Evolutionary conservation across 1,139 yeast species (phyloP), one percentile per base, ranked within the genome.

Genomic region (Blastobotrys ciferrii): DNA sequence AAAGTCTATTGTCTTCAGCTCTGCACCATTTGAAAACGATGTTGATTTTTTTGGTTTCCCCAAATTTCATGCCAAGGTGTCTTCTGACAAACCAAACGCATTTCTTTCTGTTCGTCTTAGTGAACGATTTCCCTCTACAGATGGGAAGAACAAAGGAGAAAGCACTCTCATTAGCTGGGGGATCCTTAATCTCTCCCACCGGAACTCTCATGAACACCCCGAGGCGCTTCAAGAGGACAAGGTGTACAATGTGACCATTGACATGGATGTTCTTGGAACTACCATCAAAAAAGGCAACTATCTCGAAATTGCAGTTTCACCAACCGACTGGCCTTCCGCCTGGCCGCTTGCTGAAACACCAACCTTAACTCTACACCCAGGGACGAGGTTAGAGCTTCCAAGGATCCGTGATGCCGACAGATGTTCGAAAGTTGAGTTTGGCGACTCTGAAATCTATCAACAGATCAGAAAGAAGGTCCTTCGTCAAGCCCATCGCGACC

Each of bases 81-180:
- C 72, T 0, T 64, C 70, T 2, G 71, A 71, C 55, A 63, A 62
- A 42, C 59, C 61, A 40, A 51, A 67, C 15, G 75, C 74, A 7
- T 67, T 68, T 44, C 38, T 71, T 6, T 66, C 72, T 2, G 72
- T 61, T 18, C 64, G 73, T 51, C 52, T 73, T 23, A 66, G 67
- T 30, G 75, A 72, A 53, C 42, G 70, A 12, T 60, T 67, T 51
- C 69, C 71, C 0, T 55, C 58, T 18, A 18, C 25, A 17, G 40
- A 36, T 13, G 40, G 40, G 9, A 13, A 36, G 28, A 5, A 36
- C 19, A 36, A 18, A 15, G 67, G 67, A 11, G 74, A 71, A 47
- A 56, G 62, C 46, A 64, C 67, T 12, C 53, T 73, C 33, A 54
- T 72, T 14, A 67, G 73, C 1, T 72, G 76, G 76, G 76, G 76